These are phyloP conservation scores for Alloascoidea hylecoeti DNA, from an alignment of 805 yeast genomes.

Conservation along the genomic window DNA sequence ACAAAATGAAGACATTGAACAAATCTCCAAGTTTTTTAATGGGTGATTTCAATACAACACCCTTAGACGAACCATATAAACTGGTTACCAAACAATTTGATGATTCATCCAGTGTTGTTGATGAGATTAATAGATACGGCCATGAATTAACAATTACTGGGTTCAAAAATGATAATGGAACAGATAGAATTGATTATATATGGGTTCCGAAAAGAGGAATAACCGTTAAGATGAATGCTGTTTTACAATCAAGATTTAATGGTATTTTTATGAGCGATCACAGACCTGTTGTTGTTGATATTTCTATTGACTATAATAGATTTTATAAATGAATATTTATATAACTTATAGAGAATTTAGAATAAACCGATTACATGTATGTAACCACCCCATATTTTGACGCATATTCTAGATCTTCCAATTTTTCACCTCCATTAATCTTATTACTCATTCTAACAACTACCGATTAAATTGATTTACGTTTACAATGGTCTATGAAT, in stretches of 20 bases:
- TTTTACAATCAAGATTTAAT: neutral
- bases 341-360: too few relatives aligned
- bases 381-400: too few relatives aligned
- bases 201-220: slow-evolving; percentile 21
- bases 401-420: too few relatives aligned
- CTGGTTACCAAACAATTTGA: slow-evolving; percentile 16
- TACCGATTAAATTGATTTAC: too few relatives aligned
- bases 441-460: too few relatives aligned
- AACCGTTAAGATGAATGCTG: neutral
- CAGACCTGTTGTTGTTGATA: neutral
- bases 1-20: neutral
- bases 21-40: slow-evolving; percentile 26
- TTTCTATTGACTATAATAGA: too few relatives aligned
- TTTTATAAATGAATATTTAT: too few relatives aligned
- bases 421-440: too few relatives aligned
- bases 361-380: too few relatives aligned
- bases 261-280: neutral
- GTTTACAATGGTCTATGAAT: too few relatives aligned
- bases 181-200: slow-evolving; percentile 25
- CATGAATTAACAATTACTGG: slow-evolving; percentile 33
- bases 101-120: slow-evolving; percentile 23
- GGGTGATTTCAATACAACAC: slow-evolving; percentile 44
- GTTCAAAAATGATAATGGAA: slow-evolving; percentile 19
- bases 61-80: slow-evolving; percentile 25
- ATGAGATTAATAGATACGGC: slow-evolving; percentile 24